Conservation (phyloP, 768 basidiomycete genomes). For the Agaricus blazei region DNA sequence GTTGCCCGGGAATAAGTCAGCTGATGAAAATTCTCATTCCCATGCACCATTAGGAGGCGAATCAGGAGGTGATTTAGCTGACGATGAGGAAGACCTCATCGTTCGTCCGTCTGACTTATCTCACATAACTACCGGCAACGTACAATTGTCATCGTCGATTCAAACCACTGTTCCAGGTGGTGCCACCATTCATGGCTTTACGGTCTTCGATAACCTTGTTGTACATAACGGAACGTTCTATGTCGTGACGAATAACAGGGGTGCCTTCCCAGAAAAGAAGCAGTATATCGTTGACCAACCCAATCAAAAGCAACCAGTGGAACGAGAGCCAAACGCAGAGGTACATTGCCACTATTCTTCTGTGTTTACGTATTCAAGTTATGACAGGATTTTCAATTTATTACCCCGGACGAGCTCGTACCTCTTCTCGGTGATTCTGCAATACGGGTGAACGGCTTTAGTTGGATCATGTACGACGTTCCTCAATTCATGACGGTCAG, state of each 20-base stretch:
- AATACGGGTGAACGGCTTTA: constrained; percentile 19
- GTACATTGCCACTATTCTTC: constrained; percentile 15
- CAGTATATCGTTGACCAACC: constrained; percentile 32
- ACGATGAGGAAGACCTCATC: neutral
- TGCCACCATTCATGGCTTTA: constrained; percentile 48
- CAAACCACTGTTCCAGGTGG: constrained; percentile 2
- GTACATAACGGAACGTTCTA: constrained; percentile 70
- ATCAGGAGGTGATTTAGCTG: neutral
- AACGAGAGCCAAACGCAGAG: constrained; percentile 25
- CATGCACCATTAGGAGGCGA: neutral
- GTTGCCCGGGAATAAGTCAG: neutral
- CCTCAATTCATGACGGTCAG: constrained; percentile 21
- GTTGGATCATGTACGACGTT: constrained; percentile 25
- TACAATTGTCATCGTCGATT: neutral
- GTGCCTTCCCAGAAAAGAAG: constrained; percentile 38
- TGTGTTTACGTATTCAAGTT: neutral
- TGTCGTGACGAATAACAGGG: constrained; percentile 41
- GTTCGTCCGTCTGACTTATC: neutral
- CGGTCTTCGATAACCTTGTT: constrained; percentile 68
- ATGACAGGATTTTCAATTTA: constrained; percentile 23
- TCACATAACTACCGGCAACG: neutral
- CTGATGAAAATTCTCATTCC: neutral
- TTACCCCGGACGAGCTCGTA: constrained; percentile 17
- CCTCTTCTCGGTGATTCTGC: constrained; percentile 17
- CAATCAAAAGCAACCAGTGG: constrained; percentile 14